Evolutionary conservation across 129 eudicot species (phyloP).

Genomic region (Silybum marianum): DNA sequence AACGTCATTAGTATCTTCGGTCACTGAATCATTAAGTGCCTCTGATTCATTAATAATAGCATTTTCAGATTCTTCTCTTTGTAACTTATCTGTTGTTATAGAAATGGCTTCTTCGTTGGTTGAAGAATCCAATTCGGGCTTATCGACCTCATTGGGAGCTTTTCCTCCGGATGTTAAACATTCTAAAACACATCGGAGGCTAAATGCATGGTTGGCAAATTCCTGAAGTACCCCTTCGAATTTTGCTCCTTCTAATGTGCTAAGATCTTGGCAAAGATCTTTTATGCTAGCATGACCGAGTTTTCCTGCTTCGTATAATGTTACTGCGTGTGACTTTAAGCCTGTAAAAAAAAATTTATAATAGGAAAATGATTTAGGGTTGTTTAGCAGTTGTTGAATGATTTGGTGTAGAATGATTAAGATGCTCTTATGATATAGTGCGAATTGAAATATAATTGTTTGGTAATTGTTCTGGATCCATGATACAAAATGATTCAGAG

Average conservation of each 20-base stretch:
- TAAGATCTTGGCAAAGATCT: conserved; percentile 90
- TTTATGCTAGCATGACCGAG: conserved; percentile 90
- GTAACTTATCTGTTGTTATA: conserved; percentile 19
- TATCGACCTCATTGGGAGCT: conserved; percentile 45
- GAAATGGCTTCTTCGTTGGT: conserved; percentile 36
- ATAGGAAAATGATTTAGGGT: conserved; percentile 16
- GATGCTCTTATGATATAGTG: too few relatives aligned
- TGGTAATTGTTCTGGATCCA: too few relatives aligned
- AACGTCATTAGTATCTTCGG: conserved; percentile 31
- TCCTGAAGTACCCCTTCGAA: conserved; percentile 99
- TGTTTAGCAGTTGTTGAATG: too few relatives aligned
- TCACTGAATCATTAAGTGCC: conserved; percentile 23
- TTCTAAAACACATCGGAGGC: conserved; percentile 83
- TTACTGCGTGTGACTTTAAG: conserved; percentile 95
- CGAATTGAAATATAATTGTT: too few relatives aligned
- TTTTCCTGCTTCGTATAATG: conserved; percentile 96
- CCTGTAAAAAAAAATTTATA: conserved; percentile 51
- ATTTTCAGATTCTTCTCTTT: conserved; percentile 23
- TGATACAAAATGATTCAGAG: too few relatives aligned
- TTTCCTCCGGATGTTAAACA: conserved; percentile 92
- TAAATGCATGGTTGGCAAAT: conserved; percentile 98
- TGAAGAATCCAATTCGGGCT: conserved; percentile 27
- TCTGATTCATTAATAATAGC: conserved; percentile 29
- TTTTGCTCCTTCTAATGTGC: conserved; percentile 87
- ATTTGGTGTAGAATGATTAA: too few relatives aligned